phyloP scores from a whole-genome alignment of 1,284 basidiomycete genomes.

The Ceratobasidium sp. region DNA sequence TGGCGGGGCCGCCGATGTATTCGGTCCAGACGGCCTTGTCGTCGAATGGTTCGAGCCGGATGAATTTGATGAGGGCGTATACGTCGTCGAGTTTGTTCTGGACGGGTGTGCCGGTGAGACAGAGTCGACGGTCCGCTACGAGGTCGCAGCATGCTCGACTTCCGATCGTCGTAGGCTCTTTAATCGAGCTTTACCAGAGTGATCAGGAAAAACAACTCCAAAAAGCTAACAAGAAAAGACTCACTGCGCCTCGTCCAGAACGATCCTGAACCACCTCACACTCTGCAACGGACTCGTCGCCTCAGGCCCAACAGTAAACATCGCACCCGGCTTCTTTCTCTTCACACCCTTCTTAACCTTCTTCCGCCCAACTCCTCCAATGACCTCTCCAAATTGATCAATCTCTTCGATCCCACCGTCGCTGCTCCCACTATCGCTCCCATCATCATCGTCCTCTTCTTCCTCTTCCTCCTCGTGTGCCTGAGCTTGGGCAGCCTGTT shows the following conservation, averaged over 20 bases:
- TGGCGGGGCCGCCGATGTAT: constrained; percentile 92
- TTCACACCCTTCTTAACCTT: constrained; percentile 72
- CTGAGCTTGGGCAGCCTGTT: constrained; percentile 51
- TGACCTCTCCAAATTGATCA: constrained; percentile 76
- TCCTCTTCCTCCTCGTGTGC: constrained; percentile 52
- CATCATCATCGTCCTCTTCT: constrained; percentile 69
- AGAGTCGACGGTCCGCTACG: constrained; percentile 91
- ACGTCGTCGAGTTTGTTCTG: constrained; percentile 99
- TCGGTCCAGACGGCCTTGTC: constrained; percentile 95
- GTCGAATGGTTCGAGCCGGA: constrained; percentile 92
- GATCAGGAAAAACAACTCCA: constrained; percentile 41
- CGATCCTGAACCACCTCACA: constrained; percentile 97
- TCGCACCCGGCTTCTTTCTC: constrained; percentile 56
- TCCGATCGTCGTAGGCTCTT: constrained; percentile 94
- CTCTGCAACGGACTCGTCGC: constrained; percentile 91
- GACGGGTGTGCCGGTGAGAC: constrained; percentile 96
- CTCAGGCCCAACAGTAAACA: constrained; percentile 62
- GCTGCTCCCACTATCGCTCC: constrained; percentile 71
- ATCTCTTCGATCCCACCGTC: constrained; percentile 69
- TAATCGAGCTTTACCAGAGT: constrained; percentile 81
- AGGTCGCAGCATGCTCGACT: constrained; percentile 96
- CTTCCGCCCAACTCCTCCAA: constrained; percentile 70
- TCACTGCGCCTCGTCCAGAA: constrained; percentile 98
- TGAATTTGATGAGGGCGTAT: constrained; percentile 95
- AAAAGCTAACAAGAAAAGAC: constrained; percentile 57